Evolutionary conservation across 169 alveolate genomes (phyloP).

Genomic region (Cryptosporidium tyzzeri): DNA sequence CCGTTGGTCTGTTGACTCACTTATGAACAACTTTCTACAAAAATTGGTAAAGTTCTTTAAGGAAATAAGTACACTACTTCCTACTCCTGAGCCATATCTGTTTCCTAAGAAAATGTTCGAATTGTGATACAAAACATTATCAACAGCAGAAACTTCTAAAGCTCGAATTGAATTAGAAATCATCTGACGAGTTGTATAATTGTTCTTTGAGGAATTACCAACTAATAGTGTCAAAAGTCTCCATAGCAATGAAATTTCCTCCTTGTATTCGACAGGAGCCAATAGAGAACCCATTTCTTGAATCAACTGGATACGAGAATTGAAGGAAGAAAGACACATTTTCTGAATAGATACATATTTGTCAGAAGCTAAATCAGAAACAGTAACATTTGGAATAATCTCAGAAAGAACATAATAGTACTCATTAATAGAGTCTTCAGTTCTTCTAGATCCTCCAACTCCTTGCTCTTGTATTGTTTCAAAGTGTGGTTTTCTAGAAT

Average conservation of each 20-base stretch:
- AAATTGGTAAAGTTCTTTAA: slow-evolving; percentile 30
- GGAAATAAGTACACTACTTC: slow-evolving; percentile 33
- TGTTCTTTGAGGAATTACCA: slow-evolving; percentile 21
- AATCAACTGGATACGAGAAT: slow-evolving; percentile 33
- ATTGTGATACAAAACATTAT: slow-evolving; percentile 32
- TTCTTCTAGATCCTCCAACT: background rate
- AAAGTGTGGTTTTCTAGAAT: background rate
- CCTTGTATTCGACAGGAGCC: slow-evolving; percentile 46
- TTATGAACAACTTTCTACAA: slow-evolving; percentile 23
- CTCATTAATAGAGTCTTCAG: slow-evolving; percentile 30
- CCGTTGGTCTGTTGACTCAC: background rate
- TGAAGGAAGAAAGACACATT: slow-evolving; percentile 47
- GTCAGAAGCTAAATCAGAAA: slow-evolving; percentile 44
- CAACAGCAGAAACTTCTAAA: slow-evolving; percentile 48
- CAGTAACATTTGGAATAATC: slow-evolving; percentile 25
- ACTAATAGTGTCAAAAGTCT: slow-evolving; percentile 37
- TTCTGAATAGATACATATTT: slow-evolving; percentile 41
- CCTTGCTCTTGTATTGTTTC: background rate
- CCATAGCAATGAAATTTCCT: slow-evolving; percentile 45
- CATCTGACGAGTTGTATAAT: slow-evolving; percentile 45
- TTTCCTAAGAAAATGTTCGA: slow-evolving; percentile 43
- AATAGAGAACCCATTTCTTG: slow-evolving; percentile 41
- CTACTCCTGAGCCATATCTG: slow-evolving; percentile 25
- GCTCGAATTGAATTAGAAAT: slow-evolving; percentile 28
- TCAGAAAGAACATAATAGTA: slow-evolving; percentile 31